Percentiles rank a stretch among this genome's conserved stretches.
These are phyloP conservation scores for Filobasidium floriforme DNA, from an alignment of 768 basidiomycete genomes.

Conservation along the genomic window DNA sequence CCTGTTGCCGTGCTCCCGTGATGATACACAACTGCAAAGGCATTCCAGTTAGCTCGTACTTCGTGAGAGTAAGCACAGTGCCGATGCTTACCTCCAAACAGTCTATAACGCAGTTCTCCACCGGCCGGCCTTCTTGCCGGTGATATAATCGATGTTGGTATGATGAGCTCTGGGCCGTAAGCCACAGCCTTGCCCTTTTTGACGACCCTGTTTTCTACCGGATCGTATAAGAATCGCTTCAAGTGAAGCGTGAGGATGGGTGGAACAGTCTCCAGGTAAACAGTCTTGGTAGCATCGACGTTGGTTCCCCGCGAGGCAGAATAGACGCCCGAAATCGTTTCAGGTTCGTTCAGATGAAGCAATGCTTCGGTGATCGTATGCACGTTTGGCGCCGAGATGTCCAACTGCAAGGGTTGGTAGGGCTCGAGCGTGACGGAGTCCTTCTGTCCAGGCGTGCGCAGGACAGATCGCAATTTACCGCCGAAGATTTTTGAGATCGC, in stretches of 20 bases:
- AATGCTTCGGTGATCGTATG: slow-evolving; percentile 77
- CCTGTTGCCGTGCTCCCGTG: slow-evolving; percentile 84
- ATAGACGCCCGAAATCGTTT: slow-evolving; percentile 65
- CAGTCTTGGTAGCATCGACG: slow-evolving; percentile 64
- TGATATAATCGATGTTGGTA: slow-evolving; percentile 64
- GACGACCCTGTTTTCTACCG: slow-evolving; percentile 62
- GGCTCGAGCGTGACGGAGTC: slow-evolving; percentile 86
- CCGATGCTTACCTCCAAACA: slow-evolving; percentile 65
- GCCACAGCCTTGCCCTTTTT: slow-evolving; percentile 76
- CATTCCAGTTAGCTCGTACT: neutral
- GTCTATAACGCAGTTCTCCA: slow-evolving; percentile 58
- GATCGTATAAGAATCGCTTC: slow-evolving; percentile 85
- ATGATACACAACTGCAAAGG: slow-evolving; percentile 70
- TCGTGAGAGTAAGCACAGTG: neutral
- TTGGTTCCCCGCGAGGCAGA: slow-evolving; percentile 54
- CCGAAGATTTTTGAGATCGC: slow-evolving; percentile 89
- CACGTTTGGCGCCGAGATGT: slow-evolving; percentile 75
- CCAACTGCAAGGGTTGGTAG: slow-evolving; percentile 78
- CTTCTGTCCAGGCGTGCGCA: slow-evolving; percentile 66
- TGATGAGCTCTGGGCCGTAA: slow-evolving; percentile 68
- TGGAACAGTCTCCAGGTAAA: slow-evolving; percentile 73
- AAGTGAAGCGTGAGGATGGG: slow-evolving; percentile 78
- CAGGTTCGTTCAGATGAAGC: slow-evolving; percentile 65
- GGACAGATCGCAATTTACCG: slow-evolving; percentile 77
- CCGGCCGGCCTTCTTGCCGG: slow-evolving; percentile 49